phyloP scores from a whole-genome alignment of 2,329 filamentous ascomycete genomes.

The Aspergillus clavatus region DNA sequence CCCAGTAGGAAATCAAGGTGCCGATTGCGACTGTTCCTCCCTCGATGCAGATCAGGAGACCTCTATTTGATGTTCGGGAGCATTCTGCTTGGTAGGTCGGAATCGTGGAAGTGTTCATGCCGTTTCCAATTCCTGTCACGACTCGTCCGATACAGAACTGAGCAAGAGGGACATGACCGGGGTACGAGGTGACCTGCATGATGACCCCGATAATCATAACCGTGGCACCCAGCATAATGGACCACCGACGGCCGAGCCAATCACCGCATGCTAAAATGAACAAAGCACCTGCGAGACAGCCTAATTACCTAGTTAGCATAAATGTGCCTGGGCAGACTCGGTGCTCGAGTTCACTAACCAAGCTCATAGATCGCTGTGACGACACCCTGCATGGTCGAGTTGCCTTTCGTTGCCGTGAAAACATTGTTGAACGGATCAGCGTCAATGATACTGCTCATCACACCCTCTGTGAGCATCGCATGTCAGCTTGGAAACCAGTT shows the following conservation, averaged over 20 bases:
- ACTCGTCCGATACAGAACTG: slow-evolving; percentile 52
- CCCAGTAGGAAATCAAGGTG: slow-evolving; percentile 50
- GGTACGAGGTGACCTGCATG: slow-evolving; percentile 33
- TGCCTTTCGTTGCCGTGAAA: slow-evolving; percentile 29
- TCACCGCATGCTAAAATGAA: slow-evolving; percentile 35
- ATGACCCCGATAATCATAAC: slow-evolving; percentile 45
- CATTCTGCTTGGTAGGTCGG: slow-evolving; percentile 53
- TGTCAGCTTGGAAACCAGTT: not conserved
- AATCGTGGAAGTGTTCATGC: slow-evolving; percentile 53
- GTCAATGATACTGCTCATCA: slow-evolving; percentile 38
- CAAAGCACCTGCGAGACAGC: slow-evolving; percentile 37
- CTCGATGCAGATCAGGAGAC: slow-evolving; percentile 58
- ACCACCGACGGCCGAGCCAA: slow-evolving; percentile 36
- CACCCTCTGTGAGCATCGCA: slow-evolving; percentile 30
- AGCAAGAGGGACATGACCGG: slow-evolving; percentile 34
- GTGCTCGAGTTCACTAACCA: slow-evolving; percentile 9
- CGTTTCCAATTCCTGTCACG: slow-evolving; percentile 52
- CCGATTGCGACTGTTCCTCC: slow-evolving; percentile 50
- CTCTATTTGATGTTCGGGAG: slow-evolving; percentile 53
- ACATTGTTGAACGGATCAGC: slow-evolving; percentile 29
- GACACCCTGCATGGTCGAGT: slow-evolving; percentile 38
- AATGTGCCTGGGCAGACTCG: not conserved
- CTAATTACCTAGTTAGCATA: slow-evolving; percentile 9
- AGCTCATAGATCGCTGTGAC: slow-evolving; percentile 32
- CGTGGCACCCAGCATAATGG: slow-evolving; percentile 54